Evolutionary conservation across 306 rosid genomes (phyloP).

Genomic region (Adenanthera pavonina): DNA sequence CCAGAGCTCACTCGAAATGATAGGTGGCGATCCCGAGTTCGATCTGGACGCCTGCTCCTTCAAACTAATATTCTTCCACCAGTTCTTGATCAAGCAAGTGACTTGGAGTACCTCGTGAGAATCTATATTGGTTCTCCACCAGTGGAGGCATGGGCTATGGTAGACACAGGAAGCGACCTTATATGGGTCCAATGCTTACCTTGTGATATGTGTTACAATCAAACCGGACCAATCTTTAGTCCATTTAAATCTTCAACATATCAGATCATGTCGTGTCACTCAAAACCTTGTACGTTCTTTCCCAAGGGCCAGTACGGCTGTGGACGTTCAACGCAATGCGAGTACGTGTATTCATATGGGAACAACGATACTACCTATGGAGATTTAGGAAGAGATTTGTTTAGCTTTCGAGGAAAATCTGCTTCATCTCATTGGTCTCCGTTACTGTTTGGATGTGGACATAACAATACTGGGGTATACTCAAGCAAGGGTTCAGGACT

Average conservation of each 20-base stretch:
- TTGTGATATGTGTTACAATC: neutral
- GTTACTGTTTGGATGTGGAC: neutral
- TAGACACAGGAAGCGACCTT: conserved; percentile 30
- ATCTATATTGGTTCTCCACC: conserved; percentile 25
- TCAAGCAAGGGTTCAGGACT: neutral
- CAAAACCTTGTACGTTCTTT: neutral
- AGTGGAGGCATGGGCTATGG: neutral
- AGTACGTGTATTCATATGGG: neutral
- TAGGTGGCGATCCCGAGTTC: neutral
- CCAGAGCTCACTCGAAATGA: neutral
- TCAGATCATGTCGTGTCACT: neutral
- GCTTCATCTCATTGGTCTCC: neutral
- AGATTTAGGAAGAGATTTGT: neutral
- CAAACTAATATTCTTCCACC: neutral
- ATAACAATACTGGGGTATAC: neutral
- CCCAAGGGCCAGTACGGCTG: neutral
- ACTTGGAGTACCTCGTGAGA: neutral
- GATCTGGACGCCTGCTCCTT: conserved; percentile 19
- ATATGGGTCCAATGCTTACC: conserved; percentile 28
- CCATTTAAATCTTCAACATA: neutral
- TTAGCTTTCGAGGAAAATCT: neutral
- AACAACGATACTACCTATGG: neutral
- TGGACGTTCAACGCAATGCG: neutral
- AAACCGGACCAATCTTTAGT: neutral
- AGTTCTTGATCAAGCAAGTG: neutral